phyloP scores from a whole-genome alignment of 2,329 filamentous ascomycete genomes.

The Pseudogymnoascus sp. region DNA sequence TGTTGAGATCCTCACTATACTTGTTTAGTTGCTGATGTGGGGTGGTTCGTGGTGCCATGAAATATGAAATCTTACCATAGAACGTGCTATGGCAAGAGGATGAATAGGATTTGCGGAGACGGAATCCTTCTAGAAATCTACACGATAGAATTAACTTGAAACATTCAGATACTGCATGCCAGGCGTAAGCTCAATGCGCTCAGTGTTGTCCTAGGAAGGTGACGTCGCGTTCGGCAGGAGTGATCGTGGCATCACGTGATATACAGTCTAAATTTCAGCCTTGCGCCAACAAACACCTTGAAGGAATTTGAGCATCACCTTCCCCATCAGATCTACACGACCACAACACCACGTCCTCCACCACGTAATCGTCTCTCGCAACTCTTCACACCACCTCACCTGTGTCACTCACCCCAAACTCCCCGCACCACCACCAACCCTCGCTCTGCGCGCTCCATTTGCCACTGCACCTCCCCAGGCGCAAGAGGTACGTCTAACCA shows the following conservation, averaged over 20 bases:
- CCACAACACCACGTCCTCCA: not conserved
- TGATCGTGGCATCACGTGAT: not conserved
- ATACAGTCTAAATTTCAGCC: not conserved
- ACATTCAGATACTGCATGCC: not conserved
- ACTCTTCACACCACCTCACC: not conserved
- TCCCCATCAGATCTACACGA: not conserved
- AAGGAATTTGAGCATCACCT: not conserved
- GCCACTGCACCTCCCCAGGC: slow-evolving; percentile 15
- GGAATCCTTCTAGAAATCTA: not conserved
- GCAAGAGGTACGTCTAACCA: slow-evolving; percentile 31
- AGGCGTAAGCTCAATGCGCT: not conserved
- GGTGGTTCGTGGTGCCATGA: not conserved
- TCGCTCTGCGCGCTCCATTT: not conserved
- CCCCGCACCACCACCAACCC: not conserved
- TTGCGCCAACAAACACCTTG: not conserved
- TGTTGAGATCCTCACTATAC: not conserved
- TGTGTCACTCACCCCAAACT: not conserved
- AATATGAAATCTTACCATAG: not conserved
- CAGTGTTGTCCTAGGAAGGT: not conserved
- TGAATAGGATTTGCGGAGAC: not conserved
- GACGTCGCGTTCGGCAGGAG: not conserved
- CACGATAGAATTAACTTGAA: not conserved
- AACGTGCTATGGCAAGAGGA: not conserved
- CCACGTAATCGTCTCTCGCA: not conserved
- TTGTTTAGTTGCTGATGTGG: not conserved